These are phyloP conservation scores for Lactifluus hygrophoroides DNA, from an alignment of 768 basidiomycete species.

Conservation along the genomic window DNA sequence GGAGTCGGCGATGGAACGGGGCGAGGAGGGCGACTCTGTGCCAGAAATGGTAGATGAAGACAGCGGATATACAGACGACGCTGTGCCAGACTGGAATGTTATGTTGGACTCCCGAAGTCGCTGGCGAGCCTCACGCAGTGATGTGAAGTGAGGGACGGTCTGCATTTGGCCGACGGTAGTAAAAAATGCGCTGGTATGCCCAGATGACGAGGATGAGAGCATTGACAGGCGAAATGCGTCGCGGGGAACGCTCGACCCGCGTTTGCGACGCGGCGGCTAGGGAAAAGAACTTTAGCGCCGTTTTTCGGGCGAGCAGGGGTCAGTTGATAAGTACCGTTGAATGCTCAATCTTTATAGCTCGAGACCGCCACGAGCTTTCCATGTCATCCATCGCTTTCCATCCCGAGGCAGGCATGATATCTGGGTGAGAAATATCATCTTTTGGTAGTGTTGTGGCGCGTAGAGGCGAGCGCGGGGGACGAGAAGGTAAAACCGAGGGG, in stretches of 20 bases:
- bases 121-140: slow-evolving; percentile 20
- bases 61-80: slow-evolving; percentile 71
- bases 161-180: slow-evolving; percentile 18
- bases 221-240: slow-evolving; percentile 20
- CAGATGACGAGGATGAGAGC: slow-evolving; percentile 17
- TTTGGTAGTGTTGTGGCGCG: slow-evolving; percentile 12
- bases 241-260: slow-evolving; percentile 21
- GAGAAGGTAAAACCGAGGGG: slow-evolving; percentile 8
- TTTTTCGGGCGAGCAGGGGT: not conserved
- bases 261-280: slow-evolving; percentile 14
- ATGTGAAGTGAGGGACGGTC: slow-evolving; percentile 20
- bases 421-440: slow-evolving; percentile 1
- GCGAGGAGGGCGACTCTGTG: slow-evolving; percentile 57
- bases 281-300: not conserved
- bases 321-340: slow-evolving; percentile 11
- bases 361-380: slow-evolving; percentile 16
- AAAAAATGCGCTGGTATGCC: slow-evolving; percentile 19
- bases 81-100: slow-evolving; percentile 57
- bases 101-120: slow-evolving; percentile 39
- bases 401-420: slow-evolving; percentile 9
- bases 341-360: slow-evolving; percentile 15
- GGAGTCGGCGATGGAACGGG: slow-evolving; percentile 44
- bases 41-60: slow-evolving; percentile 58
- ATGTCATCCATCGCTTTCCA: slow-evolving; percentile 16
- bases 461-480: slow-evolving; percentile 20